Evolutionary conservation across 805 yeast species (phyloP).

Genomic region (Schwanniomyces occidentalis): DNA sequence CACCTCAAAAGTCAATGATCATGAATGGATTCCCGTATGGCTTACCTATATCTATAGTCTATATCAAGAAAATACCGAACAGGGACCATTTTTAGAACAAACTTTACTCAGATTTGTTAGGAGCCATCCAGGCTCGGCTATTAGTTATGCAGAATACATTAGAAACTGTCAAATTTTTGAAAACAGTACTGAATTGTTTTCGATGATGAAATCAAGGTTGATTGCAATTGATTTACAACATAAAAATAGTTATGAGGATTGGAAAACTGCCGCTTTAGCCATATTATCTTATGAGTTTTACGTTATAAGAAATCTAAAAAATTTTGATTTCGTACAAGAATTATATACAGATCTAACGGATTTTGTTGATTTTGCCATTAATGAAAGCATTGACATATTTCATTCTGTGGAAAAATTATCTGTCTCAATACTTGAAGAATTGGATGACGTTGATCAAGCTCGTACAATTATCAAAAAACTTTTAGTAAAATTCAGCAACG

Average conservation of each 20-base stretch:
- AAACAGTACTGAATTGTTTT: conserved; percentile 9
- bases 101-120: conserved; percentile 21
- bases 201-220: conserved; percentile 9
- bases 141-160: conserved; percentile 27
- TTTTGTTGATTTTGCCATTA: conserved; percentile 26
- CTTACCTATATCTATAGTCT: conserved; percentile 24
- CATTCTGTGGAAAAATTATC: conserved; percentile 47
- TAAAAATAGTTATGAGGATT: conserved; percentile 21
- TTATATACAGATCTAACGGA: conserved; percentile 19
- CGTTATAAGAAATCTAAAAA: conserved; percentile 3
- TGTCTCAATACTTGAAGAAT: conserved; percentile 31
- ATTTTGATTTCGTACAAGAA: conserved; percentile 8
- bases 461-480: conserved; percentile 20
- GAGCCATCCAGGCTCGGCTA: conserved; percentile 22
- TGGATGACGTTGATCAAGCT: conserved; percentile 29
- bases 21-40: conserved; percentile 29
- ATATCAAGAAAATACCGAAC: conserved; percentile 15
- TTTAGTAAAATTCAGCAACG: conserved; percentile 24
- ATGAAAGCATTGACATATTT: conserved; percentile 29
- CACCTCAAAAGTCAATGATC: conserved; percentile 3
- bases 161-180: conserved; percentile 14
- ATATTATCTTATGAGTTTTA: conserved; percentile 17
- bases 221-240: conserved; percentile 15
- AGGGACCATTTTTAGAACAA: conserved; percentile 8
- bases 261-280: conserved; percentile 33